These are phyloP conservation scores for Spatholobus suberectus DNA, from an alignment of 306 rosid genomes.

Conservation along the genomic window DNA sequence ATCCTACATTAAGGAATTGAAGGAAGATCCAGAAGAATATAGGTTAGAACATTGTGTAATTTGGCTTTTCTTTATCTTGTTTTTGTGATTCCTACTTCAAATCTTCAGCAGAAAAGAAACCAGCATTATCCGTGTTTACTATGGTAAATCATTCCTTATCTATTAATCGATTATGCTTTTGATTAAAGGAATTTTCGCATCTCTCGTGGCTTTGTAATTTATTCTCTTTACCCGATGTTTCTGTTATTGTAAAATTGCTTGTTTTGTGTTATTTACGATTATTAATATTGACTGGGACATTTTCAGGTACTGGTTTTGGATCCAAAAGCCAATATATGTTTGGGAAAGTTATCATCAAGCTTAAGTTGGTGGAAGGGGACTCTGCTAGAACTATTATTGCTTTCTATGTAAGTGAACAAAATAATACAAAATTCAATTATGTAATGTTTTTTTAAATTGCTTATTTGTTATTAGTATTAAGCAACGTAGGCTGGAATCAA, in stretches of 20 bases:
- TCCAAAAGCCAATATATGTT: slow-evolving; percentile 86
- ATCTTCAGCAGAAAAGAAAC: too few species aligned
- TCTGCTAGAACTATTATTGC: slow-evolving; percentile 97
- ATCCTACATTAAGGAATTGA: too few species aligned
- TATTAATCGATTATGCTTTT: slow-evolving; percentile 32
- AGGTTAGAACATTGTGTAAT: too few species aligned
- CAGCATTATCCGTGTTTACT: too few species aligned
- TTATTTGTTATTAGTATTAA: background rate
- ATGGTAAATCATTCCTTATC: too few species aligned
- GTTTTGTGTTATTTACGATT: background rate
- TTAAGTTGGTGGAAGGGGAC: slow-evolving; percentile 89
- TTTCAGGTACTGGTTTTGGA: slow-evolving; percentile 85
- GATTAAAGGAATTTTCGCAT: slow-evolving; percentile 82
- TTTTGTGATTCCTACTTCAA: too few species aligned
- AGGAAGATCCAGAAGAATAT: too few species aligned
- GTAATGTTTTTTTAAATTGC: background rate
- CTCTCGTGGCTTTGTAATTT: slow-evolving; percentile 93
- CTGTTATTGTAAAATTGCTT: background rate
- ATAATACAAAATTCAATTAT: too few species aligned
- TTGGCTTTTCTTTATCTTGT: too few species aligned
- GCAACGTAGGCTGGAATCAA: background rate
- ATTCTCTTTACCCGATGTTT: too few species aligned
- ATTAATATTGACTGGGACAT: background rate
- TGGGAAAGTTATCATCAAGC: slow-evolving; percentile 81
- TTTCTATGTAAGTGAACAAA: slow-evolving; percentile 69